Evolutionary conservation across 2,329 filamentous ascomycete species (phyloP).

Genomic region (Aureobasidium melanogenum): DNA sequence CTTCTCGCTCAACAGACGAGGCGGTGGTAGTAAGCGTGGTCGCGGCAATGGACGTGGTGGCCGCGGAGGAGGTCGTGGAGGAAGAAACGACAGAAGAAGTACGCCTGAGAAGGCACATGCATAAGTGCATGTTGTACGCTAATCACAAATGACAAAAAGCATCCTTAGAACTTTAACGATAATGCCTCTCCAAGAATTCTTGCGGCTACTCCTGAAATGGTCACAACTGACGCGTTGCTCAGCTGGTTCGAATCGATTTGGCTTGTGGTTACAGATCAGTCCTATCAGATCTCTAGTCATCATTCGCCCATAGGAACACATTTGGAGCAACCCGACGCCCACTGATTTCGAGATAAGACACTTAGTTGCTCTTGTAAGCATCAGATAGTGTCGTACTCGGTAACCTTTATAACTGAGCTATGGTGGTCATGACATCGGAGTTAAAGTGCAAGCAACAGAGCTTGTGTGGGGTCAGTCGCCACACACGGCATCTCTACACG

Average conservation of each 20-base stretch:
- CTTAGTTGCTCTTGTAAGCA: too few species aligned
- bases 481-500: not conserved
- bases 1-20: slow-evolving; percentile 46
- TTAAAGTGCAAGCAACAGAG: not conserved
- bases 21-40: slow-evolving; percentile 24
- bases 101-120: not conserved
- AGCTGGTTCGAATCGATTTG: not conserved
- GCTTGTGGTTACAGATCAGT: not conserved
- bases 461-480: not conserved
- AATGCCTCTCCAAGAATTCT: not conserved
- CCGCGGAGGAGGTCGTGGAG: slow-evolving; percentile 22
- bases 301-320: not conserved
- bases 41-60: slow-evolving; percentile 26
- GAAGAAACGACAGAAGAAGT: slow-evolving; percentile 13
- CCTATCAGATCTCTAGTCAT: not conserved
- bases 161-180: not conserved
- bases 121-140: not conserved
- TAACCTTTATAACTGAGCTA: not conserved
- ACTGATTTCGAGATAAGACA: not conserved
- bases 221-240: too few species aligned
- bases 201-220: too few species aligned
- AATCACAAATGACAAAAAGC: not conserved
- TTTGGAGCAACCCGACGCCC: not conserved
- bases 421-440: not conserved
- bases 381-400: not conserved